These are phyloP conservation scores for Limnomonas spitsbergensis DNA, from an alignment of 139 green algal species.

Conservation along the genomic window DNA sequence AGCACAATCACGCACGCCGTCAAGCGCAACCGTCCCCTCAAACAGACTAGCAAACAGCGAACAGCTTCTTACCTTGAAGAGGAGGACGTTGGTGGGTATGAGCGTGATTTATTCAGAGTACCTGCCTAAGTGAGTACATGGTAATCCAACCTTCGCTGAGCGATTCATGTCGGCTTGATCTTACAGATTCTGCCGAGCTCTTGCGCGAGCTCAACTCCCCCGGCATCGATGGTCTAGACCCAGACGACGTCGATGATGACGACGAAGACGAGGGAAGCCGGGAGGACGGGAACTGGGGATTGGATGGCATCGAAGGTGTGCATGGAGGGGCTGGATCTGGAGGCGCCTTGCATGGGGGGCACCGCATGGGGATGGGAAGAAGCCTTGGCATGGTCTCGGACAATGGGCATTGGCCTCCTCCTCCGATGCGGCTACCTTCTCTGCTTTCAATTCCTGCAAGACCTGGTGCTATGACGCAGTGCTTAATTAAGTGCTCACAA, in stretches of 20 bases:
- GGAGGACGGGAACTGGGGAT: neutral
- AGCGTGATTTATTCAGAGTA: neutral
- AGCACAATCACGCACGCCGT: neutral
- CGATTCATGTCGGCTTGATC: no score
- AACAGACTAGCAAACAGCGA: neutral
- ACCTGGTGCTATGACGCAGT: no score
- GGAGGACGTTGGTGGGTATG: neutral
- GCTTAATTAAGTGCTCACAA: no score
- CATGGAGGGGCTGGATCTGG: no score
- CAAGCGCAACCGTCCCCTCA: neutral
- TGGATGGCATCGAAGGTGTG: neutral
- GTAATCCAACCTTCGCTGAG: no score
- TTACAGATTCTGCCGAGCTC: slow-evolving; percentile 2
- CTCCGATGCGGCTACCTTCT: no score
- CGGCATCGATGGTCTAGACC: neutral
- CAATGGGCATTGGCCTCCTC: no score
- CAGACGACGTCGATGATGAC: neutral
- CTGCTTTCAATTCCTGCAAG: no score
- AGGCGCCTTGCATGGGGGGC: no score
- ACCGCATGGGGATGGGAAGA: no score
- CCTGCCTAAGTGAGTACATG: neutral
- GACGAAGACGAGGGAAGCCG: neutral
- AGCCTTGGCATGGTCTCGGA: no score
- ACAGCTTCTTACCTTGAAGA: neutral
- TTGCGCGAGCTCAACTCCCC: neutral